Base-by-base conservation (phyloP, 2,329 filamentous ascomycete species). In the Penicillium sp. region DNA sequence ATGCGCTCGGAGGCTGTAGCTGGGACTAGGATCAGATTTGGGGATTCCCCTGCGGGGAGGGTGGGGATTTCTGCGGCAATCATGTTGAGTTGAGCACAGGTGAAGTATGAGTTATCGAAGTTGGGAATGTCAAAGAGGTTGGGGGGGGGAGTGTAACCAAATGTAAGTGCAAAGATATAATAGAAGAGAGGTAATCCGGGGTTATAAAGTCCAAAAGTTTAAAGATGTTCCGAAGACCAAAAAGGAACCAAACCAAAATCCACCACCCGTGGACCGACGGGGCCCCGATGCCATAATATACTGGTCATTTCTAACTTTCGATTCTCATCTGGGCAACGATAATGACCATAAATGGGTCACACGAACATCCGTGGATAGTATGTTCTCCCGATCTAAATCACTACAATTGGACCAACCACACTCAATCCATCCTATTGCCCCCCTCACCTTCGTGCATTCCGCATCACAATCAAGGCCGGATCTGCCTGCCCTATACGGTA, bases 1-100 rank as follows among this genome's bases (percentile, higher is more conserved):
- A 80, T 68, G 50, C 79, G 78, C 68, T 87, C 84, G 44, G 78
- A 75, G 19, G 76, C 73, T 2, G 82, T 85, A 3, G 84, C 82
- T 29, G 81, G 77, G 25, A 81, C 81, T 31, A 87, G 76, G 43
- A 74, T 72, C 27, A 87, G 72, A 34, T 81, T 74, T 2, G 82
- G 73, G 2, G 82, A 82, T 58, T 80, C 72, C 43, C 77, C 75
- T 48, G 70, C 63, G 13, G 83, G 84, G 23, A 85, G 75, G 23
- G 63, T 55, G 9, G 62, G 61, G 56, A 62, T 61, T 38, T 72
- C 67, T 58, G 72, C 64, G 44, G 74, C 71, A 64, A 73, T 75
- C 74, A 76, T 76, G 25, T 19, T 8, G 23, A 50, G 7, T 29
- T 50, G 45, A 25, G 29, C 15, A 36, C n/a, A 23, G 19, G 23